phyloP scores from a whole-genome alignment of 176 grass and related monocot genomes.

The Musa schizocarpa region DNA sequence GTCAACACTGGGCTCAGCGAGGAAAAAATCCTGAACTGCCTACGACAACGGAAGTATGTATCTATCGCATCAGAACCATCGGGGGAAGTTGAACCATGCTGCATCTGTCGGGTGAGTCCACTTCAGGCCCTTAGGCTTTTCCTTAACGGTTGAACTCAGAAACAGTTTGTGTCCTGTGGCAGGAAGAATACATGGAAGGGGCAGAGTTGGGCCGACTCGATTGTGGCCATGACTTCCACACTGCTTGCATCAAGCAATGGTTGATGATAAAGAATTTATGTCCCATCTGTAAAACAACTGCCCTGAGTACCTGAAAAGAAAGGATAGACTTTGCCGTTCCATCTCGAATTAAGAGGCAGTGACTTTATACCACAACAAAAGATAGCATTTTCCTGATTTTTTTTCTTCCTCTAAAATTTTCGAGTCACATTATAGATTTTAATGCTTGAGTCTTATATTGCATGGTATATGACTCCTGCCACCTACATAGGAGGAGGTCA shows the following conservation, averaged over 20 bases:
- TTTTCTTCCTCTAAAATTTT: not conserved
- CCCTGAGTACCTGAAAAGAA: not conserved
- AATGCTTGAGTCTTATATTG: no score
- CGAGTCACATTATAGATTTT: no score
- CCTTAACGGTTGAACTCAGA: not conserved
- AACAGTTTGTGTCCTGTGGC: not conserved
- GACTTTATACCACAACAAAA: not conserved
- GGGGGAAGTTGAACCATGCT: constrained; percentile 12
- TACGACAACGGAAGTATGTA: not conserved
- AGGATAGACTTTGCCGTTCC: not conserved
- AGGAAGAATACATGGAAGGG: constrained; percentile 4
- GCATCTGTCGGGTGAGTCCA: constrained; percentile 9
- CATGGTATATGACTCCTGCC: no score
- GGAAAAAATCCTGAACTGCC: not conserved
- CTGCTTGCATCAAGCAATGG: constrained; percentile 18
- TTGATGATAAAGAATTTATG: constrained; percentile 11
- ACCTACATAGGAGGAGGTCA: no score
- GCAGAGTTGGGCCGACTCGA: constrained; percentile 1
- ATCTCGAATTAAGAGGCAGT: not conserved
- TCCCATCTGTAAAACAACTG: constrained; percentile 12
- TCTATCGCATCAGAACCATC: not conserved
- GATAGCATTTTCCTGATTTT: not conserved
- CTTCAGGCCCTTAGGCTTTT: not conserved
- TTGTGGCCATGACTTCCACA: constrained; percentile 17
- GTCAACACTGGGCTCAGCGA: constrained; percentile 16